Conservation (phyloP, 176 grass and related monocot species). For the Triticum monococcum region DNA sequence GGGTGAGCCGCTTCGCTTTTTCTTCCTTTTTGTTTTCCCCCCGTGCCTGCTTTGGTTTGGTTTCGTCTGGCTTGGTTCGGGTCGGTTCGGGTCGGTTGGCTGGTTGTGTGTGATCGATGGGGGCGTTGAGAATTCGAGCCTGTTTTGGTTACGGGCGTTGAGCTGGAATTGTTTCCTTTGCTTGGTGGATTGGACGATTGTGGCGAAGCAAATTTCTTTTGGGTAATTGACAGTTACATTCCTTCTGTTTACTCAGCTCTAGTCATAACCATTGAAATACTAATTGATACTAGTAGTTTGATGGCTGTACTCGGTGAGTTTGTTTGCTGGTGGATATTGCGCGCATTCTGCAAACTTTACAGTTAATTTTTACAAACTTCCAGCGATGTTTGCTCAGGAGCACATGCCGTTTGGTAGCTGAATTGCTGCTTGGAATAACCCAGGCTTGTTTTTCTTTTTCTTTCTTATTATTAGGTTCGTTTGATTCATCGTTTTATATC, state of each 20-base stretch:
- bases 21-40: not conserved
- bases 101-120: not conserved
- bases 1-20: slow-evolving; percentile 40
- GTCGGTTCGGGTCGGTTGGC: not conserved
- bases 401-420: not conserved
- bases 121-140: not conserved
- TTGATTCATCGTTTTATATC: not conserved
- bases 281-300: too few species aligned
- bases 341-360: not conserved
- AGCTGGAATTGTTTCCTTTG: not conserved
- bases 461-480: too few species aligned
- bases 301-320: not conserved
- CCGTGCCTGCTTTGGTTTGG: not conserved
- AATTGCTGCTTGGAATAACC: not conserved
- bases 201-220: not conserved
- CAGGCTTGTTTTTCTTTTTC: not conserved
- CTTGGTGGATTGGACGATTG: too few species aligned
- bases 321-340: not conserved
- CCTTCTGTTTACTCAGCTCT: too few species aligned
- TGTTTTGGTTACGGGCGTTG: not conserved
- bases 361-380: not conserved
- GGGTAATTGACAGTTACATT: not conserved
- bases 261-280: too few species aligned
- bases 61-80: not conserved
- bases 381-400: not conserved